Evolutionary conservation across 2,329 filamentous ascomycete genomes (phyloP), one percentile per base, ranked within the genome.

Genomic region (Curvularia spicifera): DNA sequence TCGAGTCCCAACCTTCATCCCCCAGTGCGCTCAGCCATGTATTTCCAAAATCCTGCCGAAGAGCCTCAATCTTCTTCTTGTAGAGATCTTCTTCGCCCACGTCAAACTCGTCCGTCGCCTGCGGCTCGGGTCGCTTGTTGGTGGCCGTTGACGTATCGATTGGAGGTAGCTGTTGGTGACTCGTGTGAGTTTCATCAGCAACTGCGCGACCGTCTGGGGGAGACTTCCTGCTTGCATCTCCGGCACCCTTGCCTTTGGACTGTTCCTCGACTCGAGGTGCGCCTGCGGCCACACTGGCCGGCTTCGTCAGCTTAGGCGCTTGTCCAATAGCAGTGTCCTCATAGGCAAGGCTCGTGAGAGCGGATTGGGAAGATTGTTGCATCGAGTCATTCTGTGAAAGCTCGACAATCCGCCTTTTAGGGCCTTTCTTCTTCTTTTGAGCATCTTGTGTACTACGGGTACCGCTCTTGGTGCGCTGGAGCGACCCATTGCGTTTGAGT

Each of bases 11-110:
- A 33, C 78, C 83, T 74, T 95, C 91, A 69, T 97, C 93, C 59
- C 90, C 90, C 50, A 98, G 81, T 13, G 91, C 91, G 62, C 88
- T 93, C 39, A 99, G 84, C 84, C 96, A 99, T 37, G 88, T 90
- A 68, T 88, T 91, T 31, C 93, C 93, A 64, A 97, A 89, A 70
- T 94, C 91, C 70, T 89, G 89, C 60, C 93, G 89, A 53, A 97
- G 80, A 3, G 90, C 88, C 76, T 97, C 93, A 53, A 98, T 89
- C 76, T 95, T 95, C 74, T 91, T 91, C 56, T 90, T 87, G 77
- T 97, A 98, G 7, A 91, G 81, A 70, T 95, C 91, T 53, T 90
- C 91, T 53, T 90, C 89, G 57, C 86, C 85, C 43, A 86, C 79
- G 59, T 87, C 87, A 85, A 88, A 91, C 57, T 89, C 84, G 52